Conservation (phyloP, 2,329 filamentous ascomycete genomes). For the Parastagonospora nodorum region DNA sequence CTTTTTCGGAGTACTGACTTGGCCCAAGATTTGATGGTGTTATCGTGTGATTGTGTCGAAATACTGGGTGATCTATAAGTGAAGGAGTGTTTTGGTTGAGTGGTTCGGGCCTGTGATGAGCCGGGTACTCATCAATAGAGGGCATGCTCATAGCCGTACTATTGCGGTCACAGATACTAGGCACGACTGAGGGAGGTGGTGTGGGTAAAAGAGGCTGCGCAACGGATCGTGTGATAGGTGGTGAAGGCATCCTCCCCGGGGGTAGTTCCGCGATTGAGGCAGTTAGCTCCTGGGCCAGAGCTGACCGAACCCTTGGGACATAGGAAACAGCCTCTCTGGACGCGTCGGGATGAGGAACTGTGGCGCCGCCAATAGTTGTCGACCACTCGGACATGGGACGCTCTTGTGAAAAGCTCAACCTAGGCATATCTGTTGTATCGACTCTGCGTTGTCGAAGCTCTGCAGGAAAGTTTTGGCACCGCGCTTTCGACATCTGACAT, state of each 20-base stretch:
- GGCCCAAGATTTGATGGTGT: neutral
- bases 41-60: slow-evolving; percentile 13
- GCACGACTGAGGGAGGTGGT: slow-evolving; percentile 35
- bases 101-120: slow-evolving; percentile 12
- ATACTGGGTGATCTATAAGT: slow-evolving; percentile 26
- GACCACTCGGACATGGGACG: slow-evolving; percentile 48
- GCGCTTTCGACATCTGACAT: slow-evolving; percentile 47
- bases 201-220: slow-evolving; percentile 39
- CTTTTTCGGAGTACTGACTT: no score
- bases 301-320: slow-evolving; percentile 32
- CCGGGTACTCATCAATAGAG: slow-evolving; percentile 38
- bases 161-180: slow-evolving; percentile 27
- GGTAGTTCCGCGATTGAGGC: slow-evolving; percentile 26
- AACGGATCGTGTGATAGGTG: slow-evolving; percentile 22
- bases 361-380: slow-evolving; percentile 39
- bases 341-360: slow-evolving; percentile 23
- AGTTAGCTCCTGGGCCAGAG: slow-evolving; percentile 24
- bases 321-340: slow-evolving; percentile 29
- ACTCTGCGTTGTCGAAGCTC: slow-evolving; percentile 49
- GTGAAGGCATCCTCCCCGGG: slow-evolving; percentile 16
- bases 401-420: slow-evolving; percentile 50
- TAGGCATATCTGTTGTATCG: slow-evolving; percentile 39
- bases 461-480: slow-evolving; percentile 49
- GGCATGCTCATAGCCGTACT: slow-evolving; percentile 38
- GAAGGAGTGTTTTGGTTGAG: slow-evolving; percentile 11